phyloP scores from a whole-genome alignment of 495 filamentous ascomycete genomes.

The Clavariopsis aquatica region DNA sequence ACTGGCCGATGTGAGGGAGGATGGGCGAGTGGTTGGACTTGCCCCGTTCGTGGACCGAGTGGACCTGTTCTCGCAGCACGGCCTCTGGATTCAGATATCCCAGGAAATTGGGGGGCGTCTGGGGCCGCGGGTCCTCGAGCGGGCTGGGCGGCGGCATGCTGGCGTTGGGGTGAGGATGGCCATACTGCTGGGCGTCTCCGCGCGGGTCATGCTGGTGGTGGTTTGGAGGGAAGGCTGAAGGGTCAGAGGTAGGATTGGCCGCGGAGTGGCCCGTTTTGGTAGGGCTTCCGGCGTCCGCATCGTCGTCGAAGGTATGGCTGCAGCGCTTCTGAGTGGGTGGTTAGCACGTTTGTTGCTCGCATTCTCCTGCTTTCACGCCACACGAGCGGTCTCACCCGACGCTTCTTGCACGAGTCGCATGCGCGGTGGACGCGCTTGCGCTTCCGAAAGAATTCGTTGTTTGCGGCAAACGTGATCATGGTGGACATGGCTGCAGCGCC shows the following conservation, averaged over 20 bases:
- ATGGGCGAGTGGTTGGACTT: slow-evolving; percentile 18
- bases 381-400: slow-evolving; percentile 32
- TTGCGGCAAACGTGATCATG: slow-evolving; percentile 43
- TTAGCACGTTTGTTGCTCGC: slow-evolving; percentile 24
- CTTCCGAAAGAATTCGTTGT: slow-evolving; percentile 42
- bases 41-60: slow-evolving; percentile 21
- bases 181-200: slow-evolving; percentile 6
- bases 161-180: background rate
- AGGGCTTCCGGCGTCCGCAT: slow-evolving; percentile 36
- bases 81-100: slow-evolving; percentile 42
- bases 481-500: slow-evolving; percentile 33
- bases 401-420: slow-evolving; percentile 42
- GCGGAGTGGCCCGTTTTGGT: slow-evolving; percentile 26
- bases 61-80: slow-evolving; percentile 36
- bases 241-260: slow-evolving; percentile 24
- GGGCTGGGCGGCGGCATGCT: slow-evolving; percentile 27
- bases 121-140: slow-evolving; percentile 18
- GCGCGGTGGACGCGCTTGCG: slow-evolving; percentile 40
- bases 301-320: slow-evolving; percentile 41
- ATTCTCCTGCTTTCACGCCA: slow-evolving; percentile 1
- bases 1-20: slow-evolving; percentile 35
- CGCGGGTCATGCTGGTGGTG: slow-evolving; percentile 19
- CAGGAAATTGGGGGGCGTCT: slow-evolving; percentile 39
- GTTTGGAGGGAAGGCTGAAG: slow-evolving; percentile 1
- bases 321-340: slow-evolving; percentile 39